Conservation (phyloP, 2,329 filamentous ascomycete species). For the Orbilia quercus region DNA sequence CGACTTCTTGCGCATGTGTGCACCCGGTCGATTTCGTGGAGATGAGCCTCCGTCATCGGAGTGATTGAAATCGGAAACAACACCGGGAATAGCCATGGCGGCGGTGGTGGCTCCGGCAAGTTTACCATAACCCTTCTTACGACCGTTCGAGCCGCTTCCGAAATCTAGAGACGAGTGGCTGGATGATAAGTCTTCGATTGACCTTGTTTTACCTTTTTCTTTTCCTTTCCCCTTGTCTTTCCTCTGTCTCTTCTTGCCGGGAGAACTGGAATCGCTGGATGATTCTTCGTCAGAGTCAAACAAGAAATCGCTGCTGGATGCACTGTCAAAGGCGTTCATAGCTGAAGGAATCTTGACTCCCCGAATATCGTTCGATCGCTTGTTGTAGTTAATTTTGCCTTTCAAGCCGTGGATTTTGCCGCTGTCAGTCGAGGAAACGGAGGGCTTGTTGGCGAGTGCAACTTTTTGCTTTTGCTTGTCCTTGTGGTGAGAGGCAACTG, state of each 20-base stretch:
- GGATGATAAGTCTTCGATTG: slow-evolving; percentile 35
- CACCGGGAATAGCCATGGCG: slow-evolving; percentile 43
- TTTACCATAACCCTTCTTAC: slow-evolving; percentile 21
- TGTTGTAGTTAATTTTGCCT: slow-evolving; percentile 43
- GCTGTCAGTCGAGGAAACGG: slow-evolving; percentile 39
- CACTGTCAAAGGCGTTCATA: slow-evolving; percentile 46
- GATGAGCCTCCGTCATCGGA: slow-evolving; percentile 51
- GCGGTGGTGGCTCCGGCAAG: slow-evolving; percentile 22
- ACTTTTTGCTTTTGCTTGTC: slow-evolving; percentile 51
- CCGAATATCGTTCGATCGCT: slow-evolving; percentile 44
- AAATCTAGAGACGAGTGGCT: slow-evolving; percentile 50
- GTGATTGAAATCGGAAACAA: slow-evolving; percentile 46
- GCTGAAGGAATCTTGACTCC: slow-evolving; percentile 35
- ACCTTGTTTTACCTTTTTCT: slow-evolving; percentile 14
- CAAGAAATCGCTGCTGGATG: slow-evolving; percentile 45
- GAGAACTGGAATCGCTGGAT: slow-evolving; percentile 11
- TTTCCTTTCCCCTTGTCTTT: slow-evolving; percentile 23
- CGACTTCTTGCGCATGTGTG: slow-evolving; percentile 53
- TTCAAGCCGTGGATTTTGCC: slow-evolving; percentile 48
- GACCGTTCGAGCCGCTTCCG: slow-evolving; percentile 13
- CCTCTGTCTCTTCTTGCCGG: slow-evolving; percentile 18
- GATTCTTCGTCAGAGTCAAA: slow-evolving; percentile 26
- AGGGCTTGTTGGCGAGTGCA: slow-evolving; percentile 25
- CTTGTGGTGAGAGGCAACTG: slow-evolving; percentile 36
- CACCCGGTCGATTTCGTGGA: slow-evolving; percentile 34